These are phyloP conservation scores for Ensete glaucum DNA, from an alignment of 176 grass and related monocot genomes.

Conservation along the genomic window DNA sequence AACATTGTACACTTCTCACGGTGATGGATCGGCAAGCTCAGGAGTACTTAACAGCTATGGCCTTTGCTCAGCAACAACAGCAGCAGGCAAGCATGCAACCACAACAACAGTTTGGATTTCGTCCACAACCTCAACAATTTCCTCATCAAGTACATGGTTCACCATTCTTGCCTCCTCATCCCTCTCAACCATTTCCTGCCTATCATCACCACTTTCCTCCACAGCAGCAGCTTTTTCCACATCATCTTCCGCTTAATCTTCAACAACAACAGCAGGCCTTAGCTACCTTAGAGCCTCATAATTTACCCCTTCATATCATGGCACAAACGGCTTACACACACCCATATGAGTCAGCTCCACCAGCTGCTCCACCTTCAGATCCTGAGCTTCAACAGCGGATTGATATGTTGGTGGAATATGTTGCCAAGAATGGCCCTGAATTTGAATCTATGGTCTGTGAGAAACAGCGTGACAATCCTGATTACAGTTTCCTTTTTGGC, in stretches of 20 bases:
- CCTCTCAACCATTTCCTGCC: slow-evolving; percentile 51
- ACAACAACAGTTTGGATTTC: slow-evolving; percentile 66
- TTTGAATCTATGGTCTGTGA: slow-evolving; percentile 92
- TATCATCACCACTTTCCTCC: slow-evolving; percentile 48
- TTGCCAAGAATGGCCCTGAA: slow-evolving; percentile 78
- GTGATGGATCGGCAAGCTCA: slow-evolving; percentile 79
- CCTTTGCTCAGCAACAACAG: slow-evolving; percentile 55
- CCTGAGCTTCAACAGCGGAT: slow-evolving; percentile 91
- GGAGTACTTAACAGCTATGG: slow-evolving; percentile 75
- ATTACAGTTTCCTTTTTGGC: slow-evolving; percentile 91
- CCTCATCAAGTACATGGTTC: slow-evolving; percentile 41
- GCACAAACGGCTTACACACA: slow-evolving; percentile 39
- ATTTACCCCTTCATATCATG: slow-evolving; percentile 30
- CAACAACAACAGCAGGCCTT: slow-evolving; percentile 32
- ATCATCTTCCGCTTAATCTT: slow-evolving; percentile 39
- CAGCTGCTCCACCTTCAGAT: slow-evolving; percentile 51
- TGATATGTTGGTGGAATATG: slow-evolving; percentile 93
- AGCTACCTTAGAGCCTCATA: slow-evolving; percentile 10
- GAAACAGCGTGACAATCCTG: slow-evolving; percentile 89
- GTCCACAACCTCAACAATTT: slow-evolving; percentile 60
- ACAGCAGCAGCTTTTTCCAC: slow-evolving; percentile 34
- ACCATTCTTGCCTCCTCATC: slow-evolving; percentile 37
- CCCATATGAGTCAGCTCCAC: slow-evolving; percentile 39
- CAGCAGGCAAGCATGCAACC: slow-evolving; percentile 30
- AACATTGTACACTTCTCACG: background rate